Evolutionary conservation across 495 filamentous ascomycete species (phyloP).

Genomic region (Saxophila tyrrhenica): DNA sequence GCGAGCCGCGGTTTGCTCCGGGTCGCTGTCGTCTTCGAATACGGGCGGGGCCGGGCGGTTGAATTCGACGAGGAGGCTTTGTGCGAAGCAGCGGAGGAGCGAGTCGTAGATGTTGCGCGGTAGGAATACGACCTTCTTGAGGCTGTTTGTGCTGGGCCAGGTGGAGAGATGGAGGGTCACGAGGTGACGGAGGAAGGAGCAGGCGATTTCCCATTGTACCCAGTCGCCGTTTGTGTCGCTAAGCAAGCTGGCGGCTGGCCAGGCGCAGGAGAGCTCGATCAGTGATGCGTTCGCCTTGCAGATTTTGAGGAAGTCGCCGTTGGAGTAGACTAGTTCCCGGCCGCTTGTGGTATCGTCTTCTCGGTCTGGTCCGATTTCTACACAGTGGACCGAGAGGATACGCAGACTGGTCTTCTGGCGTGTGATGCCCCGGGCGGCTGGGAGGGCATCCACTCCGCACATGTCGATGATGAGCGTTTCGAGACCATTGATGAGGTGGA

Average conservation of each 20-base stretch:
- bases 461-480: slow-evolving; percentile 27
- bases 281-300: slow-evolving; percentile 26
- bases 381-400: slow-evolving; percentile 25
- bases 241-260: slow-evolving; percentile 25
- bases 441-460: slow-evolving; percentile 22
- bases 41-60: too few relatives aligned
- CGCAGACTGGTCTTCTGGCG: slow-evolving; percentile 28
- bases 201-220: slow-evolving; percentile 21
- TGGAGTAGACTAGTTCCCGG: slow-evolving; percentile 28
- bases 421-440: slow-evolving; percentile 25
- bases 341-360: slow-evolving; percentile 6
- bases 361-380: neutral
- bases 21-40: slow-evolving; percentile 6
- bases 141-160: slow-evolving; percentile 27
- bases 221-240: slow-evolving; percentile 21
- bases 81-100: slow-evolving; percentile 25
- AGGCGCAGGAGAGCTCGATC: slow-evolving; percentile 27
- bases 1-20: neutral
- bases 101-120: slow-evolving; percentile 27
- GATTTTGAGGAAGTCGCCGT: slow-evolving; percentile 25
- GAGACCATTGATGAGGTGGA: slow-evolving; percentile 30
- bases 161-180: slow-evolving; percentile 31
- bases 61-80: slow-evolving; percentile 19
- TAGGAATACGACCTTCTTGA: slow-evolving; percentile 19
- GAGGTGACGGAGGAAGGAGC: slow-evolving; percentile 22